Evolutionary conservation across 2,329 filamentous ascomycete species (phyloP), one percentile per base, ranked within the genome.

Genomic region (Penicillium sp.): DNA sequence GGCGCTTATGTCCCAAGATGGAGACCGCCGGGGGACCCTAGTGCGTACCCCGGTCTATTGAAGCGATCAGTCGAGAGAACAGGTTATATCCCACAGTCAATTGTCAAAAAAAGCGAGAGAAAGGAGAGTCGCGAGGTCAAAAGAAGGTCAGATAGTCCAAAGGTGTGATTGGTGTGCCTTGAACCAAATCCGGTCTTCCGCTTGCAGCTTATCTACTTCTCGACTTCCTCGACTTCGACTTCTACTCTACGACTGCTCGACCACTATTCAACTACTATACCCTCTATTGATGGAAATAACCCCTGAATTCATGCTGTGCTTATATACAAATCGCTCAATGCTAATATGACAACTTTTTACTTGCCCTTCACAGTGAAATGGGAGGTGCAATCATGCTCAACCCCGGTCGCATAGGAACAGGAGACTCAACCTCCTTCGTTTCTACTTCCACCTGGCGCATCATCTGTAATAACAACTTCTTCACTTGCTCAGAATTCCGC

Each of bases 401-500:
- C 24, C 62, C 57, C 46, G 67, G 67, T 18, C 62, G 61, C 32
- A 62, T 51, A 27, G 67, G 69, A 31, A 54, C 52, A n/a, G 67
- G 64, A n/a, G 67, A 67, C 13, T 65, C 61, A 57, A 63, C 64
- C 16, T 58, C 62, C 49, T 68, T 69, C 45, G 67, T 55, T 46
- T 64, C 64, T 18, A 64, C 56, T 43, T 70, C 67, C 9, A 67
- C 57, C 54, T 69, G 67, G 51, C 56, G 56, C 67, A 73, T 66
- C 60, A 70, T 53, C 48, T 65, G 67, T 45, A 65, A 55, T 36
- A 73, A 56, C 49, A 70, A 24, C 6, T 50, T 51, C 29, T 70
- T 67, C 66, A 71, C 68, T 48, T 59, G 53, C 18, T 63, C 47
- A 32, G 55, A 59, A 50, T 72, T 60, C 36, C 67, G 69, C 50